Conservation (phyloP, 306 rosid species). For the Cucumis melo region DNA sequence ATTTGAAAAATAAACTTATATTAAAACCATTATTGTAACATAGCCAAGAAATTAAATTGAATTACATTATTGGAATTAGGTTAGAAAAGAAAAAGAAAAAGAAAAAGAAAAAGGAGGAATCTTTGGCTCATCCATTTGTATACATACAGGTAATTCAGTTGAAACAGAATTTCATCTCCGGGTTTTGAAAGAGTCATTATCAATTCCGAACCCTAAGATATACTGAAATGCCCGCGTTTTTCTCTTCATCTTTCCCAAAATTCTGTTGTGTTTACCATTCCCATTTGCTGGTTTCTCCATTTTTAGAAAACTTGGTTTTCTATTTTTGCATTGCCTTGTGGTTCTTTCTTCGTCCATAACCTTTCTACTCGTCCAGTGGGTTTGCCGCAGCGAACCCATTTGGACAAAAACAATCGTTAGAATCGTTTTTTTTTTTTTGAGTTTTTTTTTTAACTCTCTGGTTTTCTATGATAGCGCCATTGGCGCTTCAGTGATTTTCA, state of each 20-base stretch:
- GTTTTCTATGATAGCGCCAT: neutral
- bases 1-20: too few species aligned
- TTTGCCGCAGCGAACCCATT: neutral
- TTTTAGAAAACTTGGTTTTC: neutral
- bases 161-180: neutral
- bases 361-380: neutral
- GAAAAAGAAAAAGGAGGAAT: neutral
- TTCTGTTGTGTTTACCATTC: neutral
- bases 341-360: neutral
- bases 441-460: neutral
- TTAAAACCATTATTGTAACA: too few species aligned
- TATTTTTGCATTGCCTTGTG: neutral
- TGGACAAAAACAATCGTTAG: neutral
- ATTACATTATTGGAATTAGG: neutral
- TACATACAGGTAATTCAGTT: neutral
- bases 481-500: constrained; percentile 11
- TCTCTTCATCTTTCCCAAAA: neutral
- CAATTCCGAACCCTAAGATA: neutral
- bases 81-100: neutral
- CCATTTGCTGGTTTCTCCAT: neutral
- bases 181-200: neutral
- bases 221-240: constrained; percentile 18
- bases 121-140: neutral
- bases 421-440: neutral
- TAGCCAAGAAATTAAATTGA: too few species aligned